Conservation (phyloP, 148 eudicot species). For the Arctostaphylos glauca region DNA sequence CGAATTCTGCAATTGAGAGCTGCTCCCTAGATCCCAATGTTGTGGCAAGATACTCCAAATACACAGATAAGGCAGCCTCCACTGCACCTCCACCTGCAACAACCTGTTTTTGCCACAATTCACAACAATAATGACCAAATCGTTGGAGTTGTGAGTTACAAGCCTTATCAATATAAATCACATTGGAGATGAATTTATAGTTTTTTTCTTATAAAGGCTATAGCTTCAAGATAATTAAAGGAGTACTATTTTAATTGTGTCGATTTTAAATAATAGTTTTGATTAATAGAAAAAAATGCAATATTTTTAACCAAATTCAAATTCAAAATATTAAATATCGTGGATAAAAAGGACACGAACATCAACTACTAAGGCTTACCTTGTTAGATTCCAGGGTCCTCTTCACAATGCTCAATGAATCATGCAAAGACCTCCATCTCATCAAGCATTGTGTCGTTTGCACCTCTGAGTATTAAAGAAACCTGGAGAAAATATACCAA, state of each 20-base stretch:
- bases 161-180: background rate
- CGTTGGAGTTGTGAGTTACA: no score
- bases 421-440: slow-evolving; percentile 99
- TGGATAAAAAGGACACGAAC: background rate
- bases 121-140: background rate
- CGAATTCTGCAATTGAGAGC: slow-evolving; percentile 89
- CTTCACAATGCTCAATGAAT: slow-evolving; percentile 90
- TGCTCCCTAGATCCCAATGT: slow-evolving; percentile 95
- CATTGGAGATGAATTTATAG: background rate
- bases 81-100: slow-evolving; percentile 99
- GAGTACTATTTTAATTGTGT: background rate
- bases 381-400: slow-evolving; percentile 90
- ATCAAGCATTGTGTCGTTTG: slow-evolving; percentile 95
- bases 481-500: slow-evolving; percentile 49
- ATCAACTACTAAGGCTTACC: slow-evolving; percentile 31
- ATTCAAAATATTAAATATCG: background rate
- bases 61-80: slow-evolving; percentile 87
- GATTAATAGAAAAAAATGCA: background rate
- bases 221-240: background rate
- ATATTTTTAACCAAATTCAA: background rate
- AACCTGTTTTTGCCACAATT: slow-evolving; percentile 44
- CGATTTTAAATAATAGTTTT: background rate
- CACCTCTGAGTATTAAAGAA: slow-evolving; percentile 82
- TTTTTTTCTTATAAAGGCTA: no score
- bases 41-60: slow-evolving; percentile 85